A percentile compares a stretch with the other conserved stretches of the same genome.
Evolutionary conservation across 1,139 yeast genomes (phyloP).

Genomic region (Geotrichum europaeum): DNA sequence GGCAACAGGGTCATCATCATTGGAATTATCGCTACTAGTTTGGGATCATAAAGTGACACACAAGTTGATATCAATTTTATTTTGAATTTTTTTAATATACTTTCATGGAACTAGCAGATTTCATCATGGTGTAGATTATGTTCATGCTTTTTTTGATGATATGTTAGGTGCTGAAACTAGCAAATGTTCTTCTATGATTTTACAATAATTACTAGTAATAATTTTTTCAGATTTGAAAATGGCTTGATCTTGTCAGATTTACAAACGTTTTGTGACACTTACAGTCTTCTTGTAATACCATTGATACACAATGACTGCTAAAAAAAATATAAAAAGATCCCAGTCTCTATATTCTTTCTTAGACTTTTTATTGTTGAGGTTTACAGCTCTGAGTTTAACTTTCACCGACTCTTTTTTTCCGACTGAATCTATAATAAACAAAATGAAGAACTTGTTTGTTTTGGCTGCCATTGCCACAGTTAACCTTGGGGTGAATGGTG

Average conservation of each 20-base stretch:
- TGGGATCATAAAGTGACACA: no score
- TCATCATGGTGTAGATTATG: no score
- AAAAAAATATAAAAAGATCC: not conserved
- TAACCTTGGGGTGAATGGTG: not conserved
- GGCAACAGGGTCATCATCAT: no score
- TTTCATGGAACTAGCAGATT: no score
- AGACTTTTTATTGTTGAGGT: not conserved
- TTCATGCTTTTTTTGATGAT: no score
- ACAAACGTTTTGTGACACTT: not conserved
- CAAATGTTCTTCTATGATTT: no score
- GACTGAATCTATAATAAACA: not conserved
- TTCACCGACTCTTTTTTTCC: not conserved
- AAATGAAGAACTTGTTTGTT: slow-evolving; percentile 4
- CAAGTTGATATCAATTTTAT: no score
- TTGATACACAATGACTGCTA: not conserved
- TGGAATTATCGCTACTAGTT: no score
- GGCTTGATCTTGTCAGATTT: not conserved
- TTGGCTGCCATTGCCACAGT: not conserved
- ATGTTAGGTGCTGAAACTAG: no score
- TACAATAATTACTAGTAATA: not conserved
- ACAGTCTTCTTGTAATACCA: not conserved
- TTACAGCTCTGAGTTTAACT: not conserved
- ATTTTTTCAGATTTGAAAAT: not conserved
- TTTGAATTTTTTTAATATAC: no score
- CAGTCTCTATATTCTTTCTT: not conserved